Evolutionary conservation across 495 filamentous ascomycete genomes (phyloP), one percentile per base, ranked within the genome.

Genomic region (Elaphomyces granulatus): DNA sequence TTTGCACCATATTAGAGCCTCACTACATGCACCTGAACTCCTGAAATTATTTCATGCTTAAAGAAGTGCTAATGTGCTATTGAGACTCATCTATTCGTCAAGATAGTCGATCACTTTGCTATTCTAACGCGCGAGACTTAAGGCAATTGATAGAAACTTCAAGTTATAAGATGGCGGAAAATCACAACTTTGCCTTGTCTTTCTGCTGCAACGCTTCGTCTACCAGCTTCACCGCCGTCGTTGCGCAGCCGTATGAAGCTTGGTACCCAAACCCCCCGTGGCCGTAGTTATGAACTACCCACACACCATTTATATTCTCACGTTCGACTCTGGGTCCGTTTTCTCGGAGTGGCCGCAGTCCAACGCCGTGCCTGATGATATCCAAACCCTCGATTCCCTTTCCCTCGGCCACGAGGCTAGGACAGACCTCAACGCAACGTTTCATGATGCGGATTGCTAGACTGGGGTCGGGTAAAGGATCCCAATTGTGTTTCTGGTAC

Each of bases 231-330:
- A 81, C 71, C 1, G 76, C 80, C 34, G 70, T 66, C 47, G 76
- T 60, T 0, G 87, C 77, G 60, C 83, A 87, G 1, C 90, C 90
- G 58, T 83, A 99, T 14, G 76, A 82, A 17, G 76, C 73, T 56
- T 99, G 90, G 51, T 94, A 86, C 40, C 78, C 90, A 67, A 86
- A 94, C 0, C 90, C 90, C 0, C 83, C 87, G 64, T 94, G 88
- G 8, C 92, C 92, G 54, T 99, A 99, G 47, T 94, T 88, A 54
- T 99, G 90, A 44, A 99, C 85, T 8, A 94, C 75, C 61, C 71
- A 75, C 0, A 74, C 67, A n/a, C 70, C 79, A 18, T 69, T 56
- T 15, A 87, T 72, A 45, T 65, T 67, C 57, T 95, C 87, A 55
- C 72, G 83, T 61, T 94, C 90, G 34, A 96, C 68, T 31, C 90